Evolutionary conservation across 768 basidiomycete genomes (phyloP), one percentile per base, ranked within the genome.

Genomic region (Boletus reticulatus): DNA sequence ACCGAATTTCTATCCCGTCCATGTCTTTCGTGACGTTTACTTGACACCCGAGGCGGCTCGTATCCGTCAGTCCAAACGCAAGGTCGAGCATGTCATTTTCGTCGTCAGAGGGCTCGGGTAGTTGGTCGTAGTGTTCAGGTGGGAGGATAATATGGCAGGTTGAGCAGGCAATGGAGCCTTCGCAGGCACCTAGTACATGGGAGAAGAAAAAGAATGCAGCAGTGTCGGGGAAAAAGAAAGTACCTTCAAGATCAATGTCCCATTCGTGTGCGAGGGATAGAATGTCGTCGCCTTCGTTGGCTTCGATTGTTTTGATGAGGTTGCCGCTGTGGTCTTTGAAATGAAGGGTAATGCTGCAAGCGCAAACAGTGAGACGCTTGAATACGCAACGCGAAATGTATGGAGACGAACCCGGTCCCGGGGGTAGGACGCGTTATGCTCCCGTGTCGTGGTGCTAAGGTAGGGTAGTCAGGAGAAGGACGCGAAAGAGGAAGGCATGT

Each of bases 31-130:
- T 92, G 29, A 99, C 71, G 50, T 85, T 72, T 69, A 90, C 87
- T 68, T 90, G 89, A 65, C 89, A 90, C 0, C 89, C 89, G 19
- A 92, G 74, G 11, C 85, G 78, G 58, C 89, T 96, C 62, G 96
- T 98, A 65, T 98, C 96, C 1, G 94, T 95, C 50, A 98, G 78
- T 0, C 93, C 97, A 64, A 98, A 98, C 4, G 96, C 96, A 81
- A 98, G 92, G 71, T 98, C 96, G 38, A 99, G 82, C 93, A 95
- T 94, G 64, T 94, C 95, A 65, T 98, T 99, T 75, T 99, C 96
- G 67, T 99, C 96, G 61, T 98, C 96, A 52, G 90, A 90, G 5
- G 96, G 95, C 66, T 98, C 96, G 2, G 92, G 88, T 4, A 98
- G 80, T 45, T 81, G 69, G 70, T 98, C 92, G 69, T 94, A 98